These are phyloP conservation scores for Dendrobium catenatum DNA, from an alignment of 106 monocot species.

Conservation along the genomic window DNA sequence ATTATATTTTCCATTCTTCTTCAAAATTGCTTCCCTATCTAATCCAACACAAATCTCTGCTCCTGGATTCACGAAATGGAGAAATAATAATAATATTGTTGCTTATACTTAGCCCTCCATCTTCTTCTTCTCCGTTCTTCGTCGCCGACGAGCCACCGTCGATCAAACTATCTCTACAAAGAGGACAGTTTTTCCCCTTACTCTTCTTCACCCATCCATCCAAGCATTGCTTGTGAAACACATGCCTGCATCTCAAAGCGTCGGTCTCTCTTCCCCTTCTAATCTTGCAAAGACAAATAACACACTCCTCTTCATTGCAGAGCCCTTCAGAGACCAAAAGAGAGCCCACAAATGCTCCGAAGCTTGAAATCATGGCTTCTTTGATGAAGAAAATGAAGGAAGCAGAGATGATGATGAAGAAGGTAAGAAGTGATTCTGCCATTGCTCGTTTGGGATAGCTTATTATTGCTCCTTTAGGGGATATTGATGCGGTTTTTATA, in stretches of 20 bases:
- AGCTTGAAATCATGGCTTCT: neutral
- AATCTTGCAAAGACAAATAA: constrained; percentile 3
- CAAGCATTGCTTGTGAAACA: constrained; percentile 3
- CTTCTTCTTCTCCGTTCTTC: neutral
- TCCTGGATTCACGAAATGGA: neutral
- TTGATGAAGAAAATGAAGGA: neutral
- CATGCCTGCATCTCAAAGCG: constrained; percentile 2
- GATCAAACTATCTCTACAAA: neutral
- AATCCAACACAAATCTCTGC: constrained; percentile 2
- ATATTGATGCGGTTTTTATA: neutral
- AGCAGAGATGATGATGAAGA: neutral
- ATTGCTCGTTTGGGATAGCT: neutral
- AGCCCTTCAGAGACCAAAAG: neutral
- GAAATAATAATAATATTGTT: neutral
- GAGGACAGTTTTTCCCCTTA: neutral
- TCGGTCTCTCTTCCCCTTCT: neutral
- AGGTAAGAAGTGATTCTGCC: neutral
- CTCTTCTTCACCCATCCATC: neutral
- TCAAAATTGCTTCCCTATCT: neutral
- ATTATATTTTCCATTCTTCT: too few relatives aligned
- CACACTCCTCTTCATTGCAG: neutral
- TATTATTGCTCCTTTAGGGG: neutral
- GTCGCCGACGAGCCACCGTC: neutral
- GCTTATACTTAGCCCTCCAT: neutral
- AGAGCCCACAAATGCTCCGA: neutral